Percentiles rank a stretch among this genome's conserved stretches.
These are phyloP conservation scores for Echites panduratus DNA, from an alignment of 257 asterid species.

Conservation along the genomic window DNA sequence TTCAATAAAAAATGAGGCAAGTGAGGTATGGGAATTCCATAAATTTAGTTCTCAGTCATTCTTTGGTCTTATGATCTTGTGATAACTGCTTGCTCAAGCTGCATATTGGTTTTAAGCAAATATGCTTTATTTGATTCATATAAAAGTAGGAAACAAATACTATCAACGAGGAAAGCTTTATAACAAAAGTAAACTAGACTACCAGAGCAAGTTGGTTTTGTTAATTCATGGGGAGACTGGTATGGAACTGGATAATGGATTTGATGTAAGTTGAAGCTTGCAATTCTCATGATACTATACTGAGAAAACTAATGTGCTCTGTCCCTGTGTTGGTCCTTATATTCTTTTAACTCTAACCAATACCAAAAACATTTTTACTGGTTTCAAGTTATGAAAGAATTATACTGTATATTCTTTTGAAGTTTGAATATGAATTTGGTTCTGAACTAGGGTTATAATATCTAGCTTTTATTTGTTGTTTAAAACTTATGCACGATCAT, in stretches of 20 bases:
- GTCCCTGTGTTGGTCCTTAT: not conserved
- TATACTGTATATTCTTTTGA: not conserved
- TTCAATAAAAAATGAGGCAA: slow-evolving; percentile 62
- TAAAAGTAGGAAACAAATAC: not conserved
- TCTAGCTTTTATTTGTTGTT: not conserved
- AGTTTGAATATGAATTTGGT: not conserved
- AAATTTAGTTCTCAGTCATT: not conserved
- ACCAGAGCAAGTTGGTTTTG: not conserved
- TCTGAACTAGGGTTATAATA: not conserved
- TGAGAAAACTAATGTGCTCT: not conserved
- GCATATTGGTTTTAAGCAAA: not conserved
- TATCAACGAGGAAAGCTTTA: not conserved
- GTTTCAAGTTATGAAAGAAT: not conserved
- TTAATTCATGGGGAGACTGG: not conserved
- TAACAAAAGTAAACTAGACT: not conserved
- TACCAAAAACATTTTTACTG: not conserved
- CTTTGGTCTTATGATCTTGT: not conserved
- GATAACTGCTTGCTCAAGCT: not conserved
- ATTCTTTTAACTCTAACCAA: not conserved
- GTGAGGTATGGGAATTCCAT: slow-evolving; percentile 48
- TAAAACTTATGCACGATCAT: not conserved
- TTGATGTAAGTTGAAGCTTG: not conserved
- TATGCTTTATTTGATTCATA: not conserved
- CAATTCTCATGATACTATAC: not conserved
- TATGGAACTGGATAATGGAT: not conserved